Percentiles rank a stretch among this genome's conserved stretches.
Conservation (phyloP, 208 protist genomes). For the Trypanosoma theileri region DNA sequence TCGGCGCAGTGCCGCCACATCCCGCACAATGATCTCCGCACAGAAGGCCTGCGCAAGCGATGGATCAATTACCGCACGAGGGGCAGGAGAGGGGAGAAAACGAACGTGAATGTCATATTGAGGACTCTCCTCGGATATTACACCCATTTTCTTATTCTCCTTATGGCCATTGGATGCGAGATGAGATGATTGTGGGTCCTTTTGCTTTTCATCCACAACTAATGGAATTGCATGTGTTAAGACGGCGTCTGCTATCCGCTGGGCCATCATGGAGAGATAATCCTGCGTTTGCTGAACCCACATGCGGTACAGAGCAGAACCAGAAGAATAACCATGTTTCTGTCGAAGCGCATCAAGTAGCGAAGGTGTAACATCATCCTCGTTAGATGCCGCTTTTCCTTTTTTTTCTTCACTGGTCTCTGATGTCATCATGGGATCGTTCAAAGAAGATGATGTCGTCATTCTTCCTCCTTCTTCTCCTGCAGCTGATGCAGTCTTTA, state of each 20-base stretch:
- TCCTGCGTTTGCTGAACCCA: slow-evolving; percentile 44
- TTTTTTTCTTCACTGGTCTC: background rate
- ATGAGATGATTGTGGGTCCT: background rate
- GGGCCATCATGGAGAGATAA: slow-evolving; percentile 29
- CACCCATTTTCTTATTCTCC: background rate
- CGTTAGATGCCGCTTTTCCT: background rate
- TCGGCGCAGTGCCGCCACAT: slow-evolving; percentile 32
- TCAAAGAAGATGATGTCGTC: no score
- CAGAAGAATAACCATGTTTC: slow-evolving; percentile 35
- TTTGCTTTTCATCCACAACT: background rate
- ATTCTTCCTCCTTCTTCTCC: background rate
- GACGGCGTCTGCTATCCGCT: slow-evolving; percentile 26
- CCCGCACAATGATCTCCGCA: slow-evolving; percentile 53
- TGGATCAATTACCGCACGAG: background rate
- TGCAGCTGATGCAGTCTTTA: background rate
- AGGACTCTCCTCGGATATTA: slow-evolving; percentile 1
- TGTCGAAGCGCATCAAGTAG: slow-evolving; percentile 25
- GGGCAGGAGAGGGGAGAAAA: slow-evolving; percentile 39
- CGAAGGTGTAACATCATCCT: slow-evolving; percentile 1
- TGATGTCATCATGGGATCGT: background rate
- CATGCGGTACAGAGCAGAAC: slow-evolving; percentile 46
- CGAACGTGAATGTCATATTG: slow-evolving; percentile 69
- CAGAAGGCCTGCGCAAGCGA: slow-evolving; percentile 26
- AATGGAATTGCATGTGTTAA: slow-evolving; percentile 17
- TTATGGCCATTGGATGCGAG: slow-evolving; percentile 1